phyloP scores from a whole-genome alignment of 2,329 filamentous ascomycete genomes.

The Huntiella abstrusa region DNA sequence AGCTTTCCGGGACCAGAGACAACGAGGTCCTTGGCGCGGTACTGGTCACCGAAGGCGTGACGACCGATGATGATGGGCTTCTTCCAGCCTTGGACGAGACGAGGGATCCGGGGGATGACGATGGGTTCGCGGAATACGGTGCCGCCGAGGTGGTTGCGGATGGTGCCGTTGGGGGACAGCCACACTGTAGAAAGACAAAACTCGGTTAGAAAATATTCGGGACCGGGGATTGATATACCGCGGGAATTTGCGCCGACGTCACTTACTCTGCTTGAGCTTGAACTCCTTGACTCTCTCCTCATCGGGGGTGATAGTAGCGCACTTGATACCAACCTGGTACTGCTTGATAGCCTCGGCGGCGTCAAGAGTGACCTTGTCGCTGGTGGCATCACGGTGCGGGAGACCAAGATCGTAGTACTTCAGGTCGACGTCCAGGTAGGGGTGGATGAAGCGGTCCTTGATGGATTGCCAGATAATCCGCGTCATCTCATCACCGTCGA shows the following conservation, averaged over 20 bases:
- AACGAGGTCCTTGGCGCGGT: slow-evolving; percentile 85
- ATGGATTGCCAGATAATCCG: slow-evolving; percentile 98
- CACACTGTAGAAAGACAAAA: slow-evolving; percentile 45
- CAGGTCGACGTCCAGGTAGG: slow-evolving; percentile 90
- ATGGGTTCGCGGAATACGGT: slow-evolving; percentile 99
- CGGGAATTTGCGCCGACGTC: not conserved
- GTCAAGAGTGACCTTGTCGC: slow-evolving; percentile 89
- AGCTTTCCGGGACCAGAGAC: slow-evolving; percentile 70
- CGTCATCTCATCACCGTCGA: slow-evolving; percentile 94
- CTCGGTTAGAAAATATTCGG: not conserved
- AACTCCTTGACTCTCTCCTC: slow-evolving; percentile 95
- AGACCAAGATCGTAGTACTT: slow-evolving; percentile 96
- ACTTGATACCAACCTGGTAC: slow-evolving; percentile 97
- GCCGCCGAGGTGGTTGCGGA: slow-evolving; percentile 59
- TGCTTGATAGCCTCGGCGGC: slow-evolving; percentile 97
- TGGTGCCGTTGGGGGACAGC: slow-evolving; percentile 91
- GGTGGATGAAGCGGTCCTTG: slow-evolving; percentile 96
- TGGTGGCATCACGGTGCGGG: slow-evolving; percentile 85
- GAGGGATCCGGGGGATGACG: slow-evolving; percentile 81
- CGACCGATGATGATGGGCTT: slow-evolving; percentile 98
- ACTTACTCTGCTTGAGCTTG: slow-evolving; percentile 89
- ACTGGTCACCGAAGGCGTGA: slow-evolving; percentile 97
- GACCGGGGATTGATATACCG: not conserved
- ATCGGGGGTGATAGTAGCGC: slow-evolving; percentile 95
- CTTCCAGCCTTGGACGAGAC: slow-evolving; percentile 92